Evolutionary conservation across 805 yeast species (phyloP), one percentile per base, ranked within the genome.

Genomic region (Kregervanrija pseudodelftensis): DNA sequence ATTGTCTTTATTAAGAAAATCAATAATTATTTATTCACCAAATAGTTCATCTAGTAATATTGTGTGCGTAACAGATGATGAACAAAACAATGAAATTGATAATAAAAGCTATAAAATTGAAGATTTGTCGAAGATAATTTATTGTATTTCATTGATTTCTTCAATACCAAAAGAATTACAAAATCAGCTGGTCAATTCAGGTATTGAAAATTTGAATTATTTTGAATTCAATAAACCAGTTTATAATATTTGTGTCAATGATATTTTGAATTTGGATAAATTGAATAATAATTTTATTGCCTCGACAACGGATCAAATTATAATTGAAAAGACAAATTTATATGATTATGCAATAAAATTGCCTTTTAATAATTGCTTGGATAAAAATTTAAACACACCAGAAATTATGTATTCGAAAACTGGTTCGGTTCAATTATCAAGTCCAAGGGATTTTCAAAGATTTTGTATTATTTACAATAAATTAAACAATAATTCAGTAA

Each of bases 171-270:
- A 71, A 42, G 83, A 80, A 37, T 60, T 78, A 12, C 33, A 53
- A 59, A 14, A 45, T 4, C 30, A 48, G 13, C 41, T 60, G 30
- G 51, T 69, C 17, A 65, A 64, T 30, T 56, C 63, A 11, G 52
- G 45, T 38, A 59, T 45, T 28, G 15, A 40, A 12, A 43, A 54
- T 22, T 36, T 52, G 7, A 56, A 53, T 7, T 40, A 41, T 3
- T 42, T 62, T 10, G 57, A 64, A 37, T 69, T 55, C 45, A 64
- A 70, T 14, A 70, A 61, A 43, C 83, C 85, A 1, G 50, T 82
- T n/a, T 85, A 77, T 61, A 78, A 77, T 44, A 71, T 84, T 30
- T 78, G 84, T 15, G 71, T 85, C 31, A 71, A 73, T 42, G 91
- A 85, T 57, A 64, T 74, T 33, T 62, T 63, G 41, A 70, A 63